phyloP scores from a whole-genome alignment of 2,329 filamentous ascomycete species.

The Clonostachys rosea region DNA sequence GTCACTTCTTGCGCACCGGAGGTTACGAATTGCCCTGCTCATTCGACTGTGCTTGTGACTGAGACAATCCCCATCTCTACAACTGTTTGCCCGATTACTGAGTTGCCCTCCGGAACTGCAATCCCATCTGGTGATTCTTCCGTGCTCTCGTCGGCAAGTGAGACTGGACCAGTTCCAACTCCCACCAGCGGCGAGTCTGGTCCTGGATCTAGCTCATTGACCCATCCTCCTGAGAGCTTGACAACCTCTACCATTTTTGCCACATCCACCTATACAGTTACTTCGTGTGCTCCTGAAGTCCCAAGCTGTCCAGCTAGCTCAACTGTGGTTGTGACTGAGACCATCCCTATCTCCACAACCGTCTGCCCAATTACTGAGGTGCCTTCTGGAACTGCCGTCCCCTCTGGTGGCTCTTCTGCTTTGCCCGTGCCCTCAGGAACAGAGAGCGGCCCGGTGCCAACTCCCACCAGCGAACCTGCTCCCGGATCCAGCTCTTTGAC shows the following conservation, averaged over 20 bases:
- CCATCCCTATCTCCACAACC: constrained; percentile 3
- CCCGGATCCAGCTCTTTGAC: too few relatives aligned
- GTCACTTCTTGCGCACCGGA: background rate
- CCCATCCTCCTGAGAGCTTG: background rate
- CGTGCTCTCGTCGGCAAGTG: too few relatives aligned
- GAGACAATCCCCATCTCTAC: constrained; percentile 8
- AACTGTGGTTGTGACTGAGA: constrained; percentile 5
- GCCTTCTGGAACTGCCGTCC: too few relatives aligned
- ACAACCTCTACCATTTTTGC: background rate
- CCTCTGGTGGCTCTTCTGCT: too few relatives aligned
- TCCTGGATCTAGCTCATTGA: too few relatives aligned
- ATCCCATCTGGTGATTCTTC: too few relatives aligned
- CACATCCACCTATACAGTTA: background rate
- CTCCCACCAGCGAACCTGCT: too few relatives aligned
- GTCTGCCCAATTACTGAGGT: background rate
- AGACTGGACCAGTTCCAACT: too few relatives aligned
- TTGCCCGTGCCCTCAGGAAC: too few relatives aligned
- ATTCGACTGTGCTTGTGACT: background rate
- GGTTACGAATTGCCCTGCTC: background rate
- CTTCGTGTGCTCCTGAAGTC: background rate
- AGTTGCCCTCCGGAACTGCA: background rate
- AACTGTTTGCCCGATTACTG: background rate
- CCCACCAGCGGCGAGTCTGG: too few relatives aligned
- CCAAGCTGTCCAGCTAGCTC: background rate
- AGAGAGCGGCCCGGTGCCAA: too few relatives aligned